Conservation (phyloP, 257 asterid genomes). For the Linaria vulgaris region DNA sequence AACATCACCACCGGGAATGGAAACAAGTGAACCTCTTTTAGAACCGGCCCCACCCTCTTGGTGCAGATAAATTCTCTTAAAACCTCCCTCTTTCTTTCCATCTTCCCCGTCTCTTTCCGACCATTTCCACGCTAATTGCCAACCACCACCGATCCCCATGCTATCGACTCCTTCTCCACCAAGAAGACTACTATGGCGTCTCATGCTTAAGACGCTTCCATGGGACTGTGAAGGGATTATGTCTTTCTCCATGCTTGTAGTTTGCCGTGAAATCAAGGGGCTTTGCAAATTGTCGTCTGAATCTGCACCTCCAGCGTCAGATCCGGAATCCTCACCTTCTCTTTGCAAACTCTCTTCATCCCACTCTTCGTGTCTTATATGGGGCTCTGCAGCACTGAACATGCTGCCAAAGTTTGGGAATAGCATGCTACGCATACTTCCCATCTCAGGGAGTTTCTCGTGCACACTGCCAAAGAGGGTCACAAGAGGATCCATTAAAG, state of each 20-base stretch:
- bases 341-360: conserved; percentile 68
- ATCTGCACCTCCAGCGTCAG: conserved; percentile 40
- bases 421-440: conserved; percentile 79
- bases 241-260: conserved; percentile 57
- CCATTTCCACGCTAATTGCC: conserved; percentile 88
- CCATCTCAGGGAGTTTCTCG: conserved; percentile 63
- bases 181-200: conserved; percentile 52
- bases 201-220: conserved; percentile 45
- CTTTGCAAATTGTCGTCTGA: conserved; percentile 60
- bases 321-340: conserved; percentile 52
- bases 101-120: conserved; percentile 62
- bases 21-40: conserved; percentile 65
- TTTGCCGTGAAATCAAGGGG: conserved; percentile 75
- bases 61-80: conserved; percentile 68
- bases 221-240: conserved; percentile 42
- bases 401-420: conserved; percentile 85
- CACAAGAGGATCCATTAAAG: conserved; percentile 77
- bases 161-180: conserved; percentile 47
- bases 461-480: conserved; percentile 79
- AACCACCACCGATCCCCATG: conserved; percentile 81
- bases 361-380: conserved; percentile 58
- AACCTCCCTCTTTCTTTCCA: conserved; percentile 64
- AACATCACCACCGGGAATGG: conserved; percentile 49
- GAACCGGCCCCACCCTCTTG: conserved; percentile 55
- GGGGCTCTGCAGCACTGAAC: conserved; percentile 66